Evolutionary conservation across 768 basidiomycete genomes (phyloP), one percentile per base, ranked within the genome.

Genomic region (Tulasnella sp.): DNA sequence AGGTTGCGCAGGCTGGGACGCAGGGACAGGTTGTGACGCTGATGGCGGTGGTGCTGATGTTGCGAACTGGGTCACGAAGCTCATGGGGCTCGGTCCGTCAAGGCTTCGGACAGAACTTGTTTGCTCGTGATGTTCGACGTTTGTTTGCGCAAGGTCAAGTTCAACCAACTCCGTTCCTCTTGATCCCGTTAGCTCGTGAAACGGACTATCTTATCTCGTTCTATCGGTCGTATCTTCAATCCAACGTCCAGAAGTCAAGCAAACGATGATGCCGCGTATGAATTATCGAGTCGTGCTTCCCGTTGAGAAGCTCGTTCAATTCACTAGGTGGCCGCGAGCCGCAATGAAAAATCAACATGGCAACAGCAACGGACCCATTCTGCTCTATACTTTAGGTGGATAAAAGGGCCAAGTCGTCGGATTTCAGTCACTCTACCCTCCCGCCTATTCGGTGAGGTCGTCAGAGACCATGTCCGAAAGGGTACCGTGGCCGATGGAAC

Each of bases 21-120:
- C n/a, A 11, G 74, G 40, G 74, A 44, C 74, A 75, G 46, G 74
- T 40, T 42, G 74, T 18, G 40, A 73, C 31, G 24, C 44, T 16
- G 40, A 18, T 22, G 37, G 34, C 82, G 97, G 96, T 99, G 34
- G 28, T 14, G 31, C 28, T 28, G 64, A 37, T 37, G 64, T 37
- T 69, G 64, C 9, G 12, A 69, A 69, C 11, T 69, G 64, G 31
- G 64, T 69, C 64, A 69, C 64, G 34, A 69, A 69, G 64, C 64
- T 69, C 64, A 69, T 69, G 31, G 2, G 64, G n/a, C 54, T 54
- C 54, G 54, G 54, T 54, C 24, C 24, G 64, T 28, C 12, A 18
- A 28, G 64, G 64, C 64, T 69, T 37, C n/a, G 60, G n/a, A 69
- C 64, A 37, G 64, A 69, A 69, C 64, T 28, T 69, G 64, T 69